phyloP scores from a whole-genome alignment of 2,329 filamentous ascomycete species.

The Microdochium trichocladiopsis region DNA sequence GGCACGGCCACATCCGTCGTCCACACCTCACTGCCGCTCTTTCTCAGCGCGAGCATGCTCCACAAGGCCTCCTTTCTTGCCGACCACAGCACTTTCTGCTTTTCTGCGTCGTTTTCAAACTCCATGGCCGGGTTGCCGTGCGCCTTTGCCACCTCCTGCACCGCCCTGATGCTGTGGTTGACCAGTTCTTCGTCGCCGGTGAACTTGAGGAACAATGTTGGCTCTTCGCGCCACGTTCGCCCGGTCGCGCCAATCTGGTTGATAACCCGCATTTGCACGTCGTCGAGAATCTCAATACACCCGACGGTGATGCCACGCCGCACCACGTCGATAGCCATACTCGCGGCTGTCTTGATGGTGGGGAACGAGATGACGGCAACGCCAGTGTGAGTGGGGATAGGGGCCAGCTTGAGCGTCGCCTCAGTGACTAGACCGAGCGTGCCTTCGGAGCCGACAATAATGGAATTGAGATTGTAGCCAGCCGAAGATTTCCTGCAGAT shows the following conservation, averaged over 20 bases:
- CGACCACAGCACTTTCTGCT: constrained; percentile 58
- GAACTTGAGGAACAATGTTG: constrained; percentile 69
- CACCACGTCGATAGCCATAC: constrained; percentile 59
- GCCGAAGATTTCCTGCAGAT: constrained; percentile 54
- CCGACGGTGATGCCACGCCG: constrained; percentile 59
- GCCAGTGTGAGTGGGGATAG: constrained; percentile 54
- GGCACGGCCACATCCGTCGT: constrained; percentile 65
- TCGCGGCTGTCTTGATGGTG: constrained; percentile 53
- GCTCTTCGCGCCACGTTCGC: constrained; percentile 57
- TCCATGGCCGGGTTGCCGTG: constrained; percentile 55
- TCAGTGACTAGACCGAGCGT: constrained; percentile 67
- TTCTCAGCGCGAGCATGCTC: constrained; percentile 51
- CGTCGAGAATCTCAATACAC: constrained; percentile 58
- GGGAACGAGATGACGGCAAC: constrained; percentile 59
- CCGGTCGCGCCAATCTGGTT: constrained; percentile 53
- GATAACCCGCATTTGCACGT: constrained; percentile 60
- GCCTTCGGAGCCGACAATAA: constrained; percentile 66
- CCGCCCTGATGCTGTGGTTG: constrained; percentile 55
- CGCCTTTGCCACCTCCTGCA: constrained; percentile 46
- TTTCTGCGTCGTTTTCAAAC: constrained; percentile 57
- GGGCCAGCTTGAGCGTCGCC: constrained; percentile 59
- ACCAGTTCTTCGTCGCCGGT: constrained; percentile 23
- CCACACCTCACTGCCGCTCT: constrained; percentile 48
- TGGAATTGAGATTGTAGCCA: constrained; percentile 62
- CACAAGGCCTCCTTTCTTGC: constrained; percentile 60